A percentile compares a stretch with the other conserved stretches of the same genome.
Conservation (phyloP, 2,329 filamentous ascomycete genomes). For the Pestalotiopsis sp. region DNA sequence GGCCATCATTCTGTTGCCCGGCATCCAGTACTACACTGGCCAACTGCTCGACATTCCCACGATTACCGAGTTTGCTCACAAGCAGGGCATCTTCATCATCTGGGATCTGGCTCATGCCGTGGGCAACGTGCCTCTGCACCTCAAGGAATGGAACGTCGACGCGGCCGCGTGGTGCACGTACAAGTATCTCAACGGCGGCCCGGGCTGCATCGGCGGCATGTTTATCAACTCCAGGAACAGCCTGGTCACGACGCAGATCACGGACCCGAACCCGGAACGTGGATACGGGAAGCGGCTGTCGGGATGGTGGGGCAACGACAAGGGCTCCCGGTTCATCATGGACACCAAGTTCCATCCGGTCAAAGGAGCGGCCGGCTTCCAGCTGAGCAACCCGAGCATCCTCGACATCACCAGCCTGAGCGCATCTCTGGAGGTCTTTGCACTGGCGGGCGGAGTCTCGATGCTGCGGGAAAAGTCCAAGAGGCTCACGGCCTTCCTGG, state of each 20-base stretch:
- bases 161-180: slow-evolving; percentile 81
- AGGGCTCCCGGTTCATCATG: slow-evolving; percentile 73
- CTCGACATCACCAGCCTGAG: slow-evolving; percentile 73
- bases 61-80: slow-evolving; percentile 72
- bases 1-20: slow-evolving; percentile 74
- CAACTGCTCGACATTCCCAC: slow-evolving; percentile 74
- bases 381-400: slow-evolving; percentile 75
- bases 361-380: slow-evolving; percentile 73
- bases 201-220: slow-evolving; percentile 72
- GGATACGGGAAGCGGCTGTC: slow-evolving; percentile 58
- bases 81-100: slow-evolving; percentile 67
- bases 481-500: slow-evolving; percentile 69
- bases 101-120: slow-evolving; percentile 83
- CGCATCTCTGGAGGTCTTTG: slow-evolving; percentile 73
- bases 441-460: slow-evolving; percentile 61
- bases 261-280: slow-evolving; percentile 35
- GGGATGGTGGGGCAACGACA: slow-evolving; percentile 84
- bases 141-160: slow-evolving; percentile 81
- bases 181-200: slow-evolving; percentile 80
- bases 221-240: slow-evolving; percentile 74
- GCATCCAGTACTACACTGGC: slow-evolving; percentile 81
- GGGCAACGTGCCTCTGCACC: slow-evolving; percentile 71
- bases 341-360: slow-evolving; percentile 73
- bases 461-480: slow-evolving; percentile 68
- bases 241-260: slow-evolving; percentile 33